Evolutionary conservation across 805 yeast species (phyloP).

Genomic region (Kazachstania kunashirensis): DNA sequence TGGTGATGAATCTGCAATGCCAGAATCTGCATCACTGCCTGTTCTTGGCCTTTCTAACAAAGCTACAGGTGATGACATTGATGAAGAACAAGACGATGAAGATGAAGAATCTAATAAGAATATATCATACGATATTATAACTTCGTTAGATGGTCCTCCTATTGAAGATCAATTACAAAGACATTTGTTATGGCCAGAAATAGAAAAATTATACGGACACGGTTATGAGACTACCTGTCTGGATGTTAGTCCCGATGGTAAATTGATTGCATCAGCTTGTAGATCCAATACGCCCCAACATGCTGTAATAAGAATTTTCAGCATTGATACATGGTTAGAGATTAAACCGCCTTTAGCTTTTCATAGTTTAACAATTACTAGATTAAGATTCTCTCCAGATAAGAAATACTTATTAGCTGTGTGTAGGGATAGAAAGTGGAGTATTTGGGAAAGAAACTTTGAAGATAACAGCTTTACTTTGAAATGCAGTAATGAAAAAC

Average conservation of each 20-base stretch:
- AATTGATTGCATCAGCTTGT: constrained; percentile 80
- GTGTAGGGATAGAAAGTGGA: constrained; percentile 81
- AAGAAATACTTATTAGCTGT: constrained; percentile 60
- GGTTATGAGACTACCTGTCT: constrained; percentile 87
- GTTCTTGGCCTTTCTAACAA: constrained; percentile 90
- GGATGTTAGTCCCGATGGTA: constrained; percentile 55
- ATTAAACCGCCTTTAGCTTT: constrained; percentile 47
- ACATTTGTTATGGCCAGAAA: constrained; percentile 88
- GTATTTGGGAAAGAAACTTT: constrained; percentile 52
- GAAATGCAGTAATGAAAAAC: constrained; percentile 44
- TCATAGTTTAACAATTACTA: constrained; percentile 79
- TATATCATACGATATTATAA: constrained; percentile 39
- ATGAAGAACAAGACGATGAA: constrained; percentile 32
- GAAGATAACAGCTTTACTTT: constrained; percentile 34
- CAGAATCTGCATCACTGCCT: constrained; percentile 84
- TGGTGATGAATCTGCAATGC: constrained; percentile 34
- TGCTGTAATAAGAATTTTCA: constrained; percentile 75
- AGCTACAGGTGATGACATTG: constrained; percentile 50
- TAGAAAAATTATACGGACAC: constrained; percentile 92
- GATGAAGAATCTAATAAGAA: constrained; percentile 29
- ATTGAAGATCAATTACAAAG: constrained; percentile 86
- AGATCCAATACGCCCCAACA: constrained; percentile 75
- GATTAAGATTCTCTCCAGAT: constrained; percentile 65
- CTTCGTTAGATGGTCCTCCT: constrained; percentile 52
- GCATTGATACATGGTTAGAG: constrained; percentile 52